Conservation (phyloP, 345 rosid genomes). For the Heritiera fomes region DNA sequence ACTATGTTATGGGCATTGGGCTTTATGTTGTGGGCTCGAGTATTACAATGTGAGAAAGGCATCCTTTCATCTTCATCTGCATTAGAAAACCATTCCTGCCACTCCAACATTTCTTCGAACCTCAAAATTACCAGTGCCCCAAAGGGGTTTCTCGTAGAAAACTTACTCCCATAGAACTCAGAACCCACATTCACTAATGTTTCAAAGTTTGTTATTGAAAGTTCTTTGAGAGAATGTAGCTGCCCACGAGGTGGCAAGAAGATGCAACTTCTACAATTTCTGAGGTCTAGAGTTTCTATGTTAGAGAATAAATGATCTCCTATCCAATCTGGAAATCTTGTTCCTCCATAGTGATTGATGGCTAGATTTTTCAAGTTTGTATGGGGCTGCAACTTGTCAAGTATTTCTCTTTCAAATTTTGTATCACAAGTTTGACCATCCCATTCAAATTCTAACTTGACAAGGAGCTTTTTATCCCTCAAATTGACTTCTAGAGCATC, state of each 20-base stretch:
- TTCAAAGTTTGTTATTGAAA: constrained; percentile 18
- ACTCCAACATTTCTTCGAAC: constrained; percentile 21
- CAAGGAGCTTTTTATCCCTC: constrained; percentile 22
- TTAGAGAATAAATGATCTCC: constrained; percentile 28
- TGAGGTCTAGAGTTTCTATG: constrained; percentile 7
- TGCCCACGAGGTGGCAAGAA: constrained; percentile 22
- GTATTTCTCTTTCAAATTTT: constrained; percentile 14
- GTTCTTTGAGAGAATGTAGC: constrained; percentile 25
- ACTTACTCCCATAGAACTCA: constrained; percentile 28
- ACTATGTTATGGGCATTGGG: too few species aligned
- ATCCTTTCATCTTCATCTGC: neutral
- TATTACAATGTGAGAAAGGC: constrained; percentile 28
- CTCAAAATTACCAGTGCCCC: constrained; percentile 15
- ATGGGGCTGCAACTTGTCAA: constrained; percentile 28
- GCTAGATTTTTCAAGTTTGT: constrained; percentile 20
- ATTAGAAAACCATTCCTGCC: constrained; percentile 27
- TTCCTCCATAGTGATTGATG: constrained; percentile 25
- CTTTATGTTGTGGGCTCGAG: too few species aligned
- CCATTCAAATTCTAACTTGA: constrained; percentile 22
- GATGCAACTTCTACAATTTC: constrained; percentile 22
- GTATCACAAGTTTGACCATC: neutral
- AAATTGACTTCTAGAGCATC: constrained; percentile 21
- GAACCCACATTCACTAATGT: constrained; percentile 22
- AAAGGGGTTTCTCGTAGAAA: constrained; percentile 20
- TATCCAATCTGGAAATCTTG: constrained; percentile 30